Conservation (phyloP, 257 asterid species). For the Thymus mandschuricus region DNA sequence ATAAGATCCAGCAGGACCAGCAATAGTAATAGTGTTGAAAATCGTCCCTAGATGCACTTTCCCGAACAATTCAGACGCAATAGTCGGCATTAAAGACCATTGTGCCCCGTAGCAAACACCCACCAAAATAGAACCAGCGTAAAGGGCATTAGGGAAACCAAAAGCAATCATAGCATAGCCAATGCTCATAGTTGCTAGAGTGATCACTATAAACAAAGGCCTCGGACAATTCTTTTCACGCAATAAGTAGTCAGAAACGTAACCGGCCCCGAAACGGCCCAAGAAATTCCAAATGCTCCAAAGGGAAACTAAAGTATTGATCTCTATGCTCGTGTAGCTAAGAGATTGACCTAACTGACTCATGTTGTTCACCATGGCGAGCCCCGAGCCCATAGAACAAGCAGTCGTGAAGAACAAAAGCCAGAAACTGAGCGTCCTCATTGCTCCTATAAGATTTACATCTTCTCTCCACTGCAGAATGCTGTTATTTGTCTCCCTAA, state of each 20-base stretch:
- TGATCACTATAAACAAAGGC: slow-evolving; percentile 65
- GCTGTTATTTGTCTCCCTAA: slow-evolving; percentile 35
- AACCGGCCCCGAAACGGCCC: slow-evolving; percentile 90
- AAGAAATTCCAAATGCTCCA: slow-evolving; percentile 96
- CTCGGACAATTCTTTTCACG: slow-evolving; percentile 61
- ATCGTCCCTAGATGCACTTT: slow-evolving; percentile 72
- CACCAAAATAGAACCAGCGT: slow-evolving; percentile 68
- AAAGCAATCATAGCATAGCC: slow-evolving; percentile 70
- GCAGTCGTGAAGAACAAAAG: slow-evolving; percentile 53
- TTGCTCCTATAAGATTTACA: slow-evolving; percentile 50
- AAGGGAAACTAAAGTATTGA: slow-evolving; percentile 68
- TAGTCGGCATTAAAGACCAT: slow-evolving; percentile 94
- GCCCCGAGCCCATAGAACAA: slow-evolving; percentile 66
- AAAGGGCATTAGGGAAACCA: slow-evolving; percentile 70
- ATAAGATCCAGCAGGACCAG: slow-evolving; percentile 81
- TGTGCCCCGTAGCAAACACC: slow-evolving; percentile 91
- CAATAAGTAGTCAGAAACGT: slow-evolving; percentile 71
- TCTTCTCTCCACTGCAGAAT: slow-evolving; percentile 38
- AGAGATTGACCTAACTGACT: slow-evolving; percentile 65
- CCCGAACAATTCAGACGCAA: slow-evolving; percentile 79
- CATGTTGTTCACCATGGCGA: slow-evolving; percentile 55
- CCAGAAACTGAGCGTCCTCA: slow-evolving; percentile 60
- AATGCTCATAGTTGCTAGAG: slow-evolving; percentile 66
- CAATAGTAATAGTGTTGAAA: slow-evolving; percentile 77
- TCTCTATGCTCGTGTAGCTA: slow-evolving; percentile 50